These are phyloP conservation scores for Leccinum aurantiacum DNA, from an alignment of 768 basidiomycete species.

Conservation along the genomic window DNA sequence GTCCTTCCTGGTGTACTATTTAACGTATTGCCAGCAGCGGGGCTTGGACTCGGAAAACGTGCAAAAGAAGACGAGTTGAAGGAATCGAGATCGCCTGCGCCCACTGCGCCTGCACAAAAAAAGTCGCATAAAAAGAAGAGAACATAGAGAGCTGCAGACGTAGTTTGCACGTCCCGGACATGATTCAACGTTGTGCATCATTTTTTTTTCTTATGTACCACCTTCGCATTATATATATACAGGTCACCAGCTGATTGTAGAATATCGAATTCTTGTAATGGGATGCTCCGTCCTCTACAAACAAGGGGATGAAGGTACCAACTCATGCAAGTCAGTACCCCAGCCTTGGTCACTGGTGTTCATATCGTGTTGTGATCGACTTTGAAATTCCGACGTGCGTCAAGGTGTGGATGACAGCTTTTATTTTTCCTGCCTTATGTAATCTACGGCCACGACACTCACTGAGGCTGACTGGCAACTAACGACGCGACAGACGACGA, in stretches of 20 bases:
- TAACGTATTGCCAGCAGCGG: slow-evolving; percentile 51
- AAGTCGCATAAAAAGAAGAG: slow-evolving; percentile 70
- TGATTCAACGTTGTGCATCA: no score
- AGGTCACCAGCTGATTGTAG: background rate
- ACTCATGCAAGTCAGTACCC: background rate
- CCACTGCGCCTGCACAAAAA: slow-evolving; percentile 52
- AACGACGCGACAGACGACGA: no score
- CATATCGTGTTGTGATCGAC: no score
- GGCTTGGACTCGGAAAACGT: slow-evolving; percentile 60
- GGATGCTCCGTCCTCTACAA: background rate
- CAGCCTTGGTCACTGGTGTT: background rate
- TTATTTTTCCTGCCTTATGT: no score
- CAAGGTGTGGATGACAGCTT: no score
- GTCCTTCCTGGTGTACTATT: background rate
- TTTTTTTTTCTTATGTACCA: background rate
- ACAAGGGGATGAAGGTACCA: background rate
- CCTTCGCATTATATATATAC: background rate
- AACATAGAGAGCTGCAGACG: slow-evolving; percentile 35
- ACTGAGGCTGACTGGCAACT: no score
- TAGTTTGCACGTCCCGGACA: background rate
- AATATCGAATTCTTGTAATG: background rate
- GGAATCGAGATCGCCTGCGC: slow-evolving; percentile 63
- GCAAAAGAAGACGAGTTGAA: slow-evolving; percentile 44
- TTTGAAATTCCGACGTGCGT: no score
- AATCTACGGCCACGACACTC: no score